Conservation (phyloP, 208 protist genomes). For the Leptomonas seymouri region DNA sequence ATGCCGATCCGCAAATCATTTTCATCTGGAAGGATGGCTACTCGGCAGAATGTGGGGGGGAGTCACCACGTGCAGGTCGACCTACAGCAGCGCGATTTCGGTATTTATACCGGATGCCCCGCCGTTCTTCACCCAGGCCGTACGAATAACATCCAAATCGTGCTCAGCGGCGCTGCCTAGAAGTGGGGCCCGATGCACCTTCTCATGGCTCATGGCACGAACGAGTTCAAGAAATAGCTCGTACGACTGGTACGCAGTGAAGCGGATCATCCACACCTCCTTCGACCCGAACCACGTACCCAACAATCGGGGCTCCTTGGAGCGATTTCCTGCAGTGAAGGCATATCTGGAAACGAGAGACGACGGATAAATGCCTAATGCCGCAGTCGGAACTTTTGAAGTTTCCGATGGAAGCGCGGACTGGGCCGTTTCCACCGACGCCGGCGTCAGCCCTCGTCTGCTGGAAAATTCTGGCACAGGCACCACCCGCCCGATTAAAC, state of each 20-base stretch:
- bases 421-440: background rate
- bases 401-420: too few relatives aligned
- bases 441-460: background rate
- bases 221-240: conserved; percentile 4
- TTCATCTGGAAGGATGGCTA: too few relatives aligned
- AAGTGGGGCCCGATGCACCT: background rate
- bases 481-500: conserved; percentile 4
- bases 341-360: background rate
- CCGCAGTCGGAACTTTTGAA: background rate
- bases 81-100: background rate
- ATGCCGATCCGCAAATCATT: too few relatives aligned
- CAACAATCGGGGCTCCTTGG: background rate
- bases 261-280: conserved; percentile 16
- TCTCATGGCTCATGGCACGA: background rate
- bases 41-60: too few relatives aligned
- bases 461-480: conserved; percentile 5
- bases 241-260: conserved; percentile 12
- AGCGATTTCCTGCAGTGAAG: background rate
- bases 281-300: background rate
- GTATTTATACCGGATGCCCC: background rate
- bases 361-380: background rate
- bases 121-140: background rate
- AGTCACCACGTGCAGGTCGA: too few relatives aligned
- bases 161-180: background rate
- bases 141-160: conserved; percentile 1